Conservation (phyloP, 352 stramenopile species). For the Globisporangium spinosum region DNA sequence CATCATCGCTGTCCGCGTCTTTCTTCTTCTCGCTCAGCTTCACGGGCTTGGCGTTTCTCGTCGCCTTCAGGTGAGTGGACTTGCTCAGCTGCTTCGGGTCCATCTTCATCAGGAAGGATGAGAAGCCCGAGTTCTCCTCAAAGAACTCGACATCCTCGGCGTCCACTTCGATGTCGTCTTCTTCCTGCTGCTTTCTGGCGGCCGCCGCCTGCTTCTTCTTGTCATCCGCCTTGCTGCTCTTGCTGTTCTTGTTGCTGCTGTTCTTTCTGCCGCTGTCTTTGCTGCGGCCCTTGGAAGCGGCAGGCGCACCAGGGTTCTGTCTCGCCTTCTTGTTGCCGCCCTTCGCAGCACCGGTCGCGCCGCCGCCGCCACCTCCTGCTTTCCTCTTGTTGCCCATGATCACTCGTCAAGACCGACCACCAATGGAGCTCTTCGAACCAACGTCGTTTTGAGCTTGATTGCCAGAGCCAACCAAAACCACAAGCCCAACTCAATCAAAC, state of each 20-base stretch:
- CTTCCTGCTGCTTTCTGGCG: constrained; percentile 27
- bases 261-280: constrained; percentile 16
- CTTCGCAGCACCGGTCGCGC: constrained; percentile 24
- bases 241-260: constrained; percentile 25
- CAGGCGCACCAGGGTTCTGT: constrained; percentile 12
- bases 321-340: constrained; percentile 40
- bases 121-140: constrained; percentile 62
- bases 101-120: constrained; percentile 79
- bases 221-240: constrained; percentile 9
- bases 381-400: constrained; percentile 38
- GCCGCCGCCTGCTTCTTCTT: constrained; percentile 7
- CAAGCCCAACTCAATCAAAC: neutral
- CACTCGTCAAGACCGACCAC: neutral
- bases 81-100: constrained; percentile 63
- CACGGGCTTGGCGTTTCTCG: constrained; percentile 11
- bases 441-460: constrained; percentile 3
- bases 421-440: constrained; percentile 14
- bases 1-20: constrained; percentile 8
- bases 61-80: constrained; percentile 36
- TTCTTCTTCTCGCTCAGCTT: constrained; percentile 24
- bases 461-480: neutral
- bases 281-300: constrained; percentile 8
- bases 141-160: constrained; percentile 80
- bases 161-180: constrained; percentile 61
- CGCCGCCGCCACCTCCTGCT: constrained; percentile 18